phyloP scores from a whole-genome alignment of 805 yeast species.

The Ogataea pignaliae region DNA sequence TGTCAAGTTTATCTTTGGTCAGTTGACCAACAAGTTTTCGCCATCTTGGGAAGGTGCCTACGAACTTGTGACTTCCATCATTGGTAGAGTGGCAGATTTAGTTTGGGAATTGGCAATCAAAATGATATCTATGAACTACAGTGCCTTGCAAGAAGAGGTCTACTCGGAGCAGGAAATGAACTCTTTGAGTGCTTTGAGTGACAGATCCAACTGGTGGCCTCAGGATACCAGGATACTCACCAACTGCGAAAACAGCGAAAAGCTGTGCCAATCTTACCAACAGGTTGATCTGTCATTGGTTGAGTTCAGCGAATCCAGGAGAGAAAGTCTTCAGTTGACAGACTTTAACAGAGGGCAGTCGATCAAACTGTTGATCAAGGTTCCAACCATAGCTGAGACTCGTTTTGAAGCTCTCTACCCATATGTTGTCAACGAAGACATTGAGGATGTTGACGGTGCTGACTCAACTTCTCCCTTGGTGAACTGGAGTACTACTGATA shows the following conservation, averaged over 20 bases:
- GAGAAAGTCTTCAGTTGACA: slow-evolving; percentile 38
- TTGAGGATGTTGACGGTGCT: slow-evolving; percentile 28
- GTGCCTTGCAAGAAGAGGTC: slow-evolving; percentile 8
- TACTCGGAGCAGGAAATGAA: slow-evolving; percentile 17
- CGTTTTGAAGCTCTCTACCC: slow-evolving; percentile 56
- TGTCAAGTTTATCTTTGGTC: slow-evolving; percentile 58
- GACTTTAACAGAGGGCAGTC: slow-evolving; percentile 49
- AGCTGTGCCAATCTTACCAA: slow-evolving; percentile 31
- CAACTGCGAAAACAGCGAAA: slow-evolving; percentile 30
- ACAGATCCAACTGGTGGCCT: slow-evolving; percentile 36
- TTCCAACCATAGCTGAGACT: slow-evolving; percentile 69
- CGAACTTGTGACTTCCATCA: slow-evolving; percentile 51
- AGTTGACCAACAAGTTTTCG: slow-evolving; percentile 67
- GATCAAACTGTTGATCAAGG: slow-evolving; percentile 48
- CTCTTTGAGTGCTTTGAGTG: slow-evolving; percentile 5
- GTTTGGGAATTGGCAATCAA: slow-evolving; percentile 54
- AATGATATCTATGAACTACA: slow-evolving; percentile 28
- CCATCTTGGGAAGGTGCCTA: slow-evolving; percentile 81
- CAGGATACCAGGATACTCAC: slow-evolving; percentile 42
- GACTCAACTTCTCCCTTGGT: slow-evolving; percentile 20
- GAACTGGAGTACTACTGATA: slow-evolving; percentile 39
- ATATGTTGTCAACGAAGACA: slow-evolving; percentile 40
- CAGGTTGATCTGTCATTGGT: slow-evolving; percentile 34
- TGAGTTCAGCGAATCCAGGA: slow-evolving; percentile 29
- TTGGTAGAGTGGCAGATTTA: slow-evolving; percentile 34